Percentiles rank a stretch among this genome's conserved stretches.
These are phyloP conservation scores for Torulaspora maleeae DNA, from an alignment of 805 yeast genomes.

Conservation along the genomic window DNA sequence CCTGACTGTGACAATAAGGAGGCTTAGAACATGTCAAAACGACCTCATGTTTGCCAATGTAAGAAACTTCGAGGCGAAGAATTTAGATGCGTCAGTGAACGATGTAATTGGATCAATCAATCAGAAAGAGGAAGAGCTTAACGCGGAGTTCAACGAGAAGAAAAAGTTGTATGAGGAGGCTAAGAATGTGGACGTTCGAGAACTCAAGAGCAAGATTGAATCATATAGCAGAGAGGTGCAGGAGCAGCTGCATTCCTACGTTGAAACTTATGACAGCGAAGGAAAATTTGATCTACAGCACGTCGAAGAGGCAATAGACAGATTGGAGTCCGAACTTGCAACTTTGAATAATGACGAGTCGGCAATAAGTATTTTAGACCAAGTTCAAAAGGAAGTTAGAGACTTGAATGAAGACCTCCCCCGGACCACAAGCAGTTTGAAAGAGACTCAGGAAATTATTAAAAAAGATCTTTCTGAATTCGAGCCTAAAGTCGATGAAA, in stretches of 20 bases:
- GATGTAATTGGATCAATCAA: constrained; percentile 32
- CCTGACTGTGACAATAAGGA: constrained; percentile 20
- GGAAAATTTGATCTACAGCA: constrained; percentile 38
- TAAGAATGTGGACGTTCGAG: constrained; percentile 18
- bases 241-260: constrained; percentile 39
- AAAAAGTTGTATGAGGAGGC: constrained; percentile 21
- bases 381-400: constrained; percentile 25
- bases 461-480: constrained; percentile 42
- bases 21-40: constrained; percentile 28
- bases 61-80: constrained; percentile 38
- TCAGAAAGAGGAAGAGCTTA: constrained; percentile 29
- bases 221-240: constrained; percentile 40
- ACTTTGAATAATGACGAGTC: constrained; percentile 39
- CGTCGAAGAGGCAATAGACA: constrained; percentile 40
- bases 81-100: constrained; percentile 35
- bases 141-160: constrained; percentile 27
- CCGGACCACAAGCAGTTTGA: constrained; percentile 18
- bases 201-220: constrained; percentile 29
- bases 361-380: constrained; percentile 35
- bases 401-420: constrained; percentile 25
- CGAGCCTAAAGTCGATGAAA: constrained; percentile 55
- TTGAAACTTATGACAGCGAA: constrained; percentile 36
- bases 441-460: constrained; percentile 37
- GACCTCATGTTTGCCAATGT: constrained; percentile 29
- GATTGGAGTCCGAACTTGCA: constrained; percentile 44